Base-by-base conservation (phyloP, 805 yeast genomes). In the Saccharomycopsis malanga region DNA sequence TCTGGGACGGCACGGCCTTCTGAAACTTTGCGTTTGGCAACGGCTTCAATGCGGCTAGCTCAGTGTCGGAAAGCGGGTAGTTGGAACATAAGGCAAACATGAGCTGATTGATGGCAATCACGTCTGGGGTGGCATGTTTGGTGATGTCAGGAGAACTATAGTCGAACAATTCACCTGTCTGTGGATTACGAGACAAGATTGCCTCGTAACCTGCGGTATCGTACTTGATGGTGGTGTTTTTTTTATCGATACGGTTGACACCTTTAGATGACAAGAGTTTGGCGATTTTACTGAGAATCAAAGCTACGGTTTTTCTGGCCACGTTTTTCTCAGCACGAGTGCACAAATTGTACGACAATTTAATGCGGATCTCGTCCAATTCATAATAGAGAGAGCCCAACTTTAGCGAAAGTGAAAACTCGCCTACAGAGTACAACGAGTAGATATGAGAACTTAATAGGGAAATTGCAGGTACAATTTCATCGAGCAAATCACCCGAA, bases 81-180 rank as follows among this genome's bases (percentile, higher is more conserved):
- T 79, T 77, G 15, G 87, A 81, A 9, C 83, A 77, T 49, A 87
- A 66, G 0, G 94, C 89, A 61, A 81, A 73, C 46, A 81, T 71
- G 43, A 81, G 66, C 61, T 87, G 93, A 59, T 75, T 80, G 40
- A 74, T 71, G 14, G 89, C 84, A 48, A 87, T 68, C 36, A 65
- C 60, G 21, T 83, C 75, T 4, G 88, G 80, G 35, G 71, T 63
- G 1, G 74, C 64, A 44, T 62, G 67, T n/a, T 50, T 42, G 5
- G 40, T 7, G 12, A 56, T 10, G 21, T 59, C 43, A 53, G 54
- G 44, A 54, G 56, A 46, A 25, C 63, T 58, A 49, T 57, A 66
- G 15, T 73, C 60, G 56, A 74, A 73, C 38, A 83, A 62, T 50
- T 77, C 77, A 35, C 87, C 89, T 20, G 80, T 65, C 20, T 63